Evolutionary conservation across 345 rosid species (phyloP), one percentile per base, ranked within the genome.

Genomic region (Arabidopsis thaliana): DNA sequence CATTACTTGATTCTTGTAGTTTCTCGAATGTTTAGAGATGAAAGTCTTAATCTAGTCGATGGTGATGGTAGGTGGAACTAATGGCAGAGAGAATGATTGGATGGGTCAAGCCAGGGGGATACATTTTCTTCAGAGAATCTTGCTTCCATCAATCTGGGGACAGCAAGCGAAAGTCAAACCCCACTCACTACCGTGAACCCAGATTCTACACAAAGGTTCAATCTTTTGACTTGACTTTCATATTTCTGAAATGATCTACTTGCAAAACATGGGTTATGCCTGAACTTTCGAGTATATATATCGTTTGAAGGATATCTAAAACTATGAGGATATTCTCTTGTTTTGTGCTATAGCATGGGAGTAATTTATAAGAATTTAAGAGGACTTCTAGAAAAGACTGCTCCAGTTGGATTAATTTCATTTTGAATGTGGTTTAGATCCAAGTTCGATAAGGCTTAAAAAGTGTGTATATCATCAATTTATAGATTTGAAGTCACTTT

Each of bases 101-200:
- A 75, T 95, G 96, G 99, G 71, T 95, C n/a, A 93, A 89, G 84
- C 84, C 83, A 30, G 97, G 96, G 10, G 98, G 99, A 2, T 79
- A 73, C 77, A 90, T 93, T 73, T 93, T 93, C 87, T 92, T 95
- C 74, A 84, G 97, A 79, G 99, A 95, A 79, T 88, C 98, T 61
- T 95, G 99, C 78, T 93, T 95, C 81, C 91, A 93, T 81, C 98
- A 89, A 79, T 92, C 98, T 30, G 98, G 96, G n/a, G 98, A 93
- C 78, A 78, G 82, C 68, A 90, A 86, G 82, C 81, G 94, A 50
- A 90, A 88, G 69, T 59, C 69, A 32, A 91, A 90, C 79, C 99
- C 98, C 25, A 87, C 98, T 13, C 97, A 89, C 75, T 95, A 93
- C 81, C 93, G 97, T 53, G 99, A 95, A 76, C 99, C 99, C n/a